Evolutionary conservation across 148 eudicot genomes (phyloP).

Genomic region (Vaccinium darrowii): DNA sequence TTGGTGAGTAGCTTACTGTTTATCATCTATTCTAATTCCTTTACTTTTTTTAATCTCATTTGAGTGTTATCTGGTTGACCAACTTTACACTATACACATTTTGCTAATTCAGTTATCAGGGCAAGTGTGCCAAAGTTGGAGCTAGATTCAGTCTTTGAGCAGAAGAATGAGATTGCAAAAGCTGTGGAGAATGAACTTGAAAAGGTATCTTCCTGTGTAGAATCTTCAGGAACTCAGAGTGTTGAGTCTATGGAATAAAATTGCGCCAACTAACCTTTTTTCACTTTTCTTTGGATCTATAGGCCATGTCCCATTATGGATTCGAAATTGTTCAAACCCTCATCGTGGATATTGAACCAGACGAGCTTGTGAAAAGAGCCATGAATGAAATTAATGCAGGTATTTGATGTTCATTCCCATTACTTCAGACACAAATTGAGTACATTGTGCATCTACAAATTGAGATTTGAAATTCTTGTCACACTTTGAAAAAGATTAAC

Average conservation of each 20-base stretch:
- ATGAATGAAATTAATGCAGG: slow-evolving; percentile 66
- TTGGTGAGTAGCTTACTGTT: neutral
- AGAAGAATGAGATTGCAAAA: slow-evolving; percentile 45
- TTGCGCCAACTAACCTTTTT: slow-evolving; percentile 23
- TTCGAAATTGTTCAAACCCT: slow-evolving; percentile 59
- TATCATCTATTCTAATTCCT: neutral
- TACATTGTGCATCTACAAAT: neutral
- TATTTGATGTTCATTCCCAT: slow-evolving; percentile 7
- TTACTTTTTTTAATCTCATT: neutral
- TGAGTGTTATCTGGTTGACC: neutral
- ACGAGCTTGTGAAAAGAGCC: slow-evolving; percentile 44
- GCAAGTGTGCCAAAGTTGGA: slow-evolving; percentile 43
- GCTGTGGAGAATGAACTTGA: slow-evolving; percentile 46
- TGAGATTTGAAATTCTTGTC: neutral
- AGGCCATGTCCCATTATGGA: slow-evolving; percentile 63
- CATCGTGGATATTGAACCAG: slow-evolving; percentile 59
- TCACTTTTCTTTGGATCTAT: neutral
- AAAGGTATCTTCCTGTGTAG: slow-evolving; percentile 15
- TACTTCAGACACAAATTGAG: neutral
- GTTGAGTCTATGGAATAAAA: slow-evolving; percentile 44
- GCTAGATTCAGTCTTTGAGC: slow-evolving; percentile 36
- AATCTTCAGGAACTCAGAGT: neutral
- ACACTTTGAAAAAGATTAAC: neutral
- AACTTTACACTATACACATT: too few species aligned
- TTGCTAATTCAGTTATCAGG: slow-evolving; percentile 33